Percentiles rank a stretch among this genome's conserved stretches.
phyloP scores from a whole-genome alignment of 225 moss, liverwort and hornwort genomes.

The Polytrichum formosum region DNA sequence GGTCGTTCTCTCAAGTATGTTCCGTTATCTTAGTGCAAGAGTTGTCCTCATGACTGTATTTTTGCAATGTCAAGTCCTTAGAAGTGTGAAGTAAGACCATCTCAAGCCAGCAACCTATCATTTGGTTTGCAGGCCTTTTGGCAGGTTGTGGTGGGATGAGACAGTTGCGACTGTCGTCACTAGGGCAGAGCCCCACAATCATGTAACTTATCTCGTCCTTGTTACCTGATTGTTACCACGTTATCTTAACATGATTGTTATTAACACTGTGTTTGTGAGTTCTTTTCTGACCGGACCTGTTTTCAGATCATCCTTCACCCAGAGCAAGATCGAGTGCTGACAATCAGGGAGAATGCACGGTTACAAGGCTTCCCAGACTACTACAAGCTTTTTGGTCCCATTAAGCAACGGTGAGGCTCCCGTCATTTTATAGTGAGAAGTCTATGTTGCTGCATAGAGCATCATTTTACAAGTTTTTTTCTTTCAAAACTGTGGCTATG shows the following conservation, averaged over 20 bases:
- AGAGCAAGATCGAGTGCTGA: constrained; percentile 78
- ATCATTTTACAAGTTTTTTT: too few species aligned
- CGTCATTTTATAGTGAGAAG: background rate
- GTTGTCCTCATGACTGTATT: too few species aligned
- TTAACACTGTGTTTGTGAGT: background rate
- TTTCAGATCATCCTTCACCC: constrained; percentile 89
- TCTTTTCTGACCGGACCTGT: background rate
- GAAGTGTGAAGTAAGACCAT: background rate
- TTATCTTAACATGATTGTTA: background rate
- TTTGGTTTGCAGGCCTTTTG: constrained; percentile 69
- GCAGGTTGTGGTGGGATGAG: constrained; percentile 98
- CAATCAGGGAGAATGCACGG: constrained; percentile 89
- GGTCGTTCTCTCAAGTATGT: constrained; percentile 92
- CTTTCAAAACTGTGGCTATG: too few species aligned
- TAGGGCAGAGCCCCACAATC: constrained; percentile 94
- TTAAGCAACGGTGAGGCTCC: constrained; percentile 68
- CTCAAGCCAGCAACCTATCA: background rate
- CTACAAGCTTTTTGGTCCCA: constrained; percentile 78
- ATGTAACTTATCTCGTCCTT: constrained; percentile 31
- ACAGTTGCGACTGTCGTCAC: constrained; percentile 94
- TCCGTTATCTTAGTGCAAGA: background rate
- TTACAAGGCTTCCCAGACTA: constrained; percentile 96
- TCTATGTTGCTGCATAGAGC: too few species aligned
- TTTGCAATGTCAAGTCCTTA: too few species aligned
- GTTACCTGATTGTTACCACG: background rate